Conservation (phyloP, 129 eudicot genomes). For the Dittrichia graveolens region DNA sequence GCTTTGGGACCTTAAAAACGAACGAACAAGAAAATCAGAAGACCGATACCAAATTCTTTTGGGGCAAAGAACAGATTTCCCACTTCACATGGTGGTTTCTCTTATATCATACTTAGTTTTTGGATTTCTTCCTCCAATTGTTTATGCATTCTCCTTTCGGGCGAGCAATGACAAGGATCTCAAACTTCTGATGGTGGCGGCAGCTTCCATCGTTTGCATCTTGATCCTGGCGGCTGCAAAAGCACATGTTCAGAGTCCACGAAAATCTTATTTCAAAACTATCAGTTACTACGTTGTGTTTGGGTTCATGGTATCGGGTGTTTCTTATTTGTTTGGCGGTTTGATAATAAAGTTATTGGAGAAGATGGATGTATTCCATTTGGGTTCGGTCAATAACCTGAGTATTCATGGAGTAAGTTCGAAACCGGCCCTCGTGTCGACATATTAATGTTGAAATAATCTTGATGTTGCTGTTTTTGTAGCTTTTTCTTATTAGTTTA, state of each 20-base stretch:
- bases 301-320: conserved; percentile 71
- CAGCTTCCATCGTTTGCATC: conserved; percentile 60
- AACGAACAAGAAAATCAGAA: conserved; percentile 25
- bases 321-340: conserved; percentile 60
- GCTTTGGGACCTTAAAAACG: conserved; percentile 69
- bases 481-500: conserved; percentile 2
- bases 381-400: conserved; percentile 27
- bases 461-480: background rate
- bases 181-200: conserved; percentile 65
- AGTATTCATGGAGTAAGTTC: conserved; percentile 25
- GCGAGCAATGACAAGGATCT: conserved; percentile 55
- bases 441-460: conserved; percentile 15
- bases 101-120: conserved; percentile 61
- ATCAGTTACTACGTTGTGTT: conserved; percentile 42
- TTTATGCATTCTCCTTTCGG: conserved; percentile 66
- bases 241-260: conserved; percentile 57
- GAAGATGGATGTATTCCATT: conserved; percentile 51
- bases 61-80: conserved; percentile 63
- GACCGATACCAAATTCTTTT: conserved; percentile 60
- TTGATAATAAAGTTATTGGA: conserved; percentile 52
- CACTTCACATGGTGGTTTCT: conserved; percentile 55
- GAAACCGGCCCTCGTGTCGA: conserved; percentile 7
- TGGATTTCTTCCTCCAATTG: conserved; percentile 67
- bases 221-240: conserved; percentile 56
- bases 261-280: conserved; percentile 53